These are phyloP conservation scores for Medicago truncatula DNA, from an alignment of 306 rosid species.

Conservation along the genomic window DNA sequence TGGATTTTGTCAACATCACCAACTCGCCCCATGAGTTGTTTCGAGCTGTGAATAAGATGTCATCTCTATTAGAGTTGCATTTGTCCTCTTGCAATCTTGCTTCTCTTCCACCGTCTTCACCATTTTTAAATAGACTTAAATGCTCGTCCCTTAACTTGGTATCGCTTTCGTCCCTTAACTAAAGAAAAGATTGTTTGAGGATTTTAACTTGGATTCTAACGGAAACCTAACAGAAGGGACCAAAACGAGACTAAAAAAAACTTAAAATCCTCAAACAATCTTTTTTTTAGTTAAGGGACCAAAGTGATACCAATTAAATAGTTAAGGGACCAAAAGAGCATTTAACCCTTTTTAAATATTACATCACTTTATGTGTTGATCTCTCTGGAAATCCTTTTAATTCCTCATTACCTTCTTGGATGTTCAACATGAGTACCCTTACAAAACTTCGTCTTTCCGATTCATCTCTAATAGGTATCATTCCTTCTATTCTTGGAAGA, in stretches of 20 bases:
- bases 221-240: too few species aligned
- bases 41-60: conserved; percentile 7
- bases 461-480: background rate
- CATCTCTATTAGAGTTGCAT: conserved; percentile 31
- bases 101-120: conserved; percentile 3
- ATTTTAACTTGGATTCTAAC: too few species aligned
- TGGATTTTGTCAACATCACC: conserved; percentile 9
- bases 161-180: too few species aligned
- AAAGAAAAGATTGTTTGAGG: too few species aligned
- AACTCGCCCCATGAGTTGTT: conserved; percentile 5
- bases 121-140: conserved; percentile 31
- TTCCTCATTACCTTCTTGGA: conserved; percentile 21
- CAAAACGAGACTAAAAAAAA: too few species aligned
- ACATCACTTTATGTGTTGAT: conserved; percentile 27
- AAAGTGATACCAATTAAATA: too few species aligned
- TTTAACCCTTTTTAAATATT: conserved; percentile 26
- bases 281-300: too few species aligned
- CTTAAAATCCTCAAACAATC: too few species aligned
- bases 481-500: background rate
- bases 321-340: too few species aligned
- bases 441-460: background rate
- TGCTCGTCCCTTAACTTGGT: too few species aligned
- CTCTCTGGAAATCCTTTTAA: conserved; percentile 12
- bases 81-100: background rate
- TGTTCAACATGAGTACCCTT: conserved; percentile 32